These are phyloP conservation scores for Saururus chinensis DNA, from an alignment of 164 flowering plant genomes.

Conservation along the genomic window DNA sequence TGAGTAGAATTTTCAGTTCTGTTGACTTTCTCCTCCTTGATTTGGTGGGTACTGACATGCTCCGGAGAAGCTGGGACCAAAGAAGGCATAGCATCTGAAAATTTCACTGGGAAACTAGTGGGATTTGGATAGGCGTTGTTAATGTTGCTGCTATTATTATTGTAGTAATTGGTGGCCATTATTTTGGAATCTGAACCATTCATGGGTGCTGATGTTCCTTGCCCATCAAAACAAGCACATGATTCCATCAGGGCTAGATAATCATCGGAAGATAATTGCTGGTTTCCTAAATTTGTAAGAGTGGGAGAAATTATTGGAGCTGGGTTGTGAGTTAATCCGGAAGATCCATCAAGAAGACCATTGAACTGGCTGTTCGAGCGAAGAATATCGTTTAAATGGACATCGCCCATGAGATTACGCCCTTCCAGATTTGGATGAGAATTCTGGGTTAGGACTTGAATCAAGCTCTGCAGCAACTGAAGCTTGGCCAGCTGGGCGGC, in stretches of 20 bases:
- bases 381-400: not conserved
- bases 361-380: conserved; percentile 1
- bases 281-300: conserved; percentile 2
- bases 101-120: not conserved
- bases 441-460: conserved; percentile 23
- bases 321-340: not conserved
- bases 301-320: not conserved
- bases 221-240: not conserved
- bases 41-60: conserved; percentile 10
- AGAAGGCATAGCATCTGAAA: conserved; percentile 9
- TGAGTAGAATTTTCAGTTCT: conserved; percentile 13
- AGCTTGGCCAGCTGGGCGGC: conserved; percentile 35
- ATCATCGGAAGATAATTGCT: conserved; percentile 2
- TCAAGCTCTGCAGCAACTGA: conserved; percentile 32
- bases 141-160: not conserved
- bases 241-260: conserved; percentile 4
- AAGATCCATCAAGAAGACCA: conserved; percentile 2
- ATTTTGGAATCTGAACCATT: conserved; percentile 1
- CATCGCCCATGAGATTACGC: conserved; percentile 10
- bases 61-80: conserved; percentile 17
- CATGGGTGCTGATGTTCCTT: not conserved
- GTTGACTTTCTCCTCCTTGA: conserved; percentile 10
- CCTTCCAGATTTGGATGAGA: conserved; percentile 12
- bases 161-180: not conserved
- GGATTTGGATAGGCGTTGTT: not conserved